Evolutionary conservation across 257 asterid species (phyloP), one percentile per base, ranked within the genome.

Genomic region (Oldenlandia corymbosa): DNA sequence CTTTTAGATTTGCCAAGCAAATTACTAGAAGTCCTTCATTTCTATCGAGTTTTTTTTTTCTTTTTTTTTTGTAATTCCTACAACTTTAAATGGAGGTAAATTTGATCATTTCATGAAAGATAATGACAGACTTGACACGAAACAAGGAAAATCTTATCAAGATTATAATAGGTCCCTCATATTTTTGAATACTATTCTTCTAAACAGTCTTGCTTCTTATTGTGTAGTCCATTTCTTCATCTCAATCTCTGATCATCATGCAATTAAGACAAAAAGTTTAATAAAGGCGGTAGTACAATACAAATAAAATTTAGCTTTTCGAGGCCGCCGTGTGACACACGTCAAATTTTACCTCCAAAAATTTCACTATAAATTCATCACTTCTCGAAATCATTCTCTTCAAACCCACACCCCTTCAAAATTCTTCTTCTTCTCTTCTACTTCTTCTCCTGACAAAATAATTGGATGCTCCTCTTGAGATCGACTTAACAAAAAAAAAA

Each of bases 251-350:
- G 41, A 7, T 30, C 76, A 24, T 62, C 68, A 61, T 64, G 73
- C 70, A 65, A 52, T 78, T 64, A 83, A 60, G 65, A 11, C 74
- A 57, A 58, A 69, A 72, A 66, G 57, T 7, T 34, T 3, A 34
- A 48, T 51, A 66, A 65, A 63, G 71, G 68, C 73, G 68, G 71
- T 31, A 34, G 39, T 34, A 9, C 4, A 53, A 72, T 26, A 60
- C 58, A 64, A 66, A 60, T 56, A 18, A 74, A 42, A 9, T 34
- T 20, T 21, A 10, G 58, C 24, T 20, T 45, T 41, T 62, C 60
- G 47, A 41, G 31, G 69, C 79, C 72, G 51, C 37, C 85, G 69
- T 66, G 39, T 63, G 34, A 42, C 36, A 58, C 53, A 75, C 66
- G 79, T 54, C 58, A 77, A 34, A 3, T 34, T n/a, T n/a, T n/a